These are phyloP conservation scores for Polyplosphaeria fusca DNA, from an alignment of 495 filamentous ascomycete species.

Conservation along the genomic window DNA sequence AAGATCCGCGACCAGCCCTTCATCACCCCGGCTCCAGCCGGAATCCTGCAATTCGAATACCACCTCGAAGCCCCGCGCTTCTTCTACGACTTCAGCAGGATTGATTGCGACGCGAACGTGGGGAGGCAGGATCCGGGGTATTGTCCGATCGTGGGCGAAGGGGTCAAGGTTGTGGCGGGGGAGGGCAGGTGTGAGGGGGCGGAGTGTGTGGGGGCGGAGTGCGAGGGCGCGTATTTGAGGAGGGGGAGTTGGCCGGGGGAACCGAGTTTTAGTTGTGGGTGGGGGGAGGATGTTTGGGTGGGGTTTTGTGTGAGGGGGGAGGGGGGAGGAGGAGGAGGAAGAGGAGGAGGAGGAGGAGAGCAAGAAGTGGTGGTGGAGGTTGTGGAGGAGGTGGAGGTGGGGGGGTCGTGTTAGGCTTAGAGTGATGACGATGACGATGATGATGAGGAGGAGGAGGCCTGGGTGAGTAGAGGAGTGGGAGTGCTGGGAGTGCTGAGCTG, in stretches of 20 bases:
- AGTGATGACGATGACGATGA: too few relatives aligned
- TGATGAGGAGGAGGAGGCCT: too few relatives aligned
- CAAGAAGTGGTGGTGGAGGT: too few relatives aligned
- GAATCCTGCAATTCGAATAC: constrained; percentile 20
- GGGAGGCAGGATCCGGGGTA: not conserved
- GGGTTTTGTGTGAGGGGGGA: too few relatives aligned
- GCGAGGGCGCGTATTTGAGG: constrained; percentile 4
- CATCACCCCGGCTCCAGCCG: not conserved
- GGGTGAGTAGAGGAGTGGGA: too few relatives aligned
- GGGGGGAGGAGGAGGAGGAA: too few relatives aligned
- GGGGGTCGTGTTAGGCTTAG: too few relatives aligned
- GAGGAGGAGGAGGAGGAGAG: too few relatives aligned
- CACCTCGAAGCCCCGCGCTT: not conserved
- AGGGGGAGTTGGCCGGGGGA: constrained; percentile 11
- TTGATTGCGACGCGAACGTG: not conserved
- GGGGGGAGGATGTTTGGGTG: not conserved
- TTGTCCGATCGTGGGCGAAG: constrained; percentile 14
- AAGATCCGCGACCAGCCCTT: constrained; percentile 19
- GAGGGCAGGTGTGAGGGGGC: not conserved
- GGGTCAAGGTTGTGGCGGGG: not conserved
- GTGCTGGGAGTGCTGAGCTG: too few relatives aligned
- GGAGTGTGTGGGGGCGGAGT: too few relatives aligned
- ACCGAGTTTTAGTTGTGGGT: not conserved
- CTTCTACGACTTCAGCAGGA: constrained; percentile 15
- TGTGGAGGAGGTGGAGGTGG: too few relatives aligned